Evolutionary conservation across 1,139 yeast genomes (phyloP), one percentile per base, ranked within the genome.

Genomic region (Wickerhamomyces sp.): DNA sequence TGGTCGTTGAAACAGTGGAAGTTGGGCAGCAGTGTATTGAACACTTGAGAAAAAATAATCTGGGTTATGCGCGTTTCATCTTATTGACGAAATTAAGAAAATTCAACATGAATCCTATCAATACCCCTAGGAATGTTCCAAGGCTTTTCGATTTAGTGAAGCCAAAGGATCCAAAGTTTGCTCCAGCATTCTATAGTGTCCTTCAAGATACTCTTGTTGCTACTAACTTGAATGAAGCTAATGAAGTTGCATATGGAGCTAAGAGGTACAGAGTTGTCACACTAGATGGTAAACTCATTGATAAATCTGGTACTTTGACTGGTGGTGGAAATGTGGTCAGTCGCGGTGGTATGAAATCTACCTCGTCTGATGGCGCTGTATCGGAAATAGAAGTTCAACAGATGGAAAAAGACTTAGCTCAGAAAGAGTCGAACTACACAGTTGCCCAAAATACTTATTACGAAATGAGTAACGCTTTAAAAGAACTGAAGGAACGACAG

Each of bases 251-350:
- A 0, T 92, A 84, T 65, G 96, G 97, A 2, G 58, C 61, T n/a
- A 77, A 72, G 46, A 68, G 96, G 46, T 87, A 79, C 72, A 76
- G 95, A 54, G 97, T 90, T 12, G 98, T 94, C 0, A 88, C 98
- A 0, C 63, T 89, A 14, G 96, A 87, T 61, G 99, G 99, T 24
- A 85, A 88, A 52, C 69, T 92, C 26, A 92, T 94, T 42, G 97
- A 90, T 56, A 79, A 84, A n/a, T 85, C 96, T 3, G 99, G 99
- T 62, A 86, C 97, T 2, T 83, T 94, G 84, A 81, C 95, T 37
- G 99, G 99, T 54, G 99, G 99, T 63, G 97, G 97, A 39, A 76
- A 74, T 35, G 68, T 73, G 34, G 78, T 76, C 14, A 71, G 76
- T 14, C 59, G 56, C 31, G 72, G 71, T 14, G 58, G 67, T 25